Percentiles rank a stretch among this genome's conserved stretches.
phyloP scores from a whole-genome alignment of 2,329 filamentous ascomycete genomes.

The Nigrospora oryzae region DNA sequence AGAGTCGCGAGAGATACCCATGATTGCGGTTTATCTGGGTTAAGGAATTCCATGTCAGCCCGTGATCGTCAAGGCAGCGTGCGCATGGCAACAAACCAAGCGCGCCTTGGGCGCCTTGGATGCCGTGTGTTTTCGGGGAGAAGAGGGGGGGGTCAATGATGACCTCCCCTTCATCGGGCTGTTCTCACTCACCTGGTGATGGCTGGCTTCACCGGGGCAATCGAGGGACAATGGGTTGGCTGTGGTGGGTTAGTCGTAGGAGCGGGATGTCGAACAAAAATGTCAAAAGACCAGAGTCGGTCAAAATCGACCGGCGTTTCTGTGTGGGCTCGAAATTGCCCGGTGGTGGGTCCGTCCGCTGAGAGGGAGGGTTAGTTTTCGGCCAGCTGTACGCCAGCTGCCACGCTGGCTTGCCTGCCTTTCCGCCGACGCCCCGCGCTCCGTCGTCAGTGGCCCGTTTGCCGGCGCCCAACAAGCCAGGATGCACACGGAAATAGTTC shows the following conservation, averaged over 20 bases:
- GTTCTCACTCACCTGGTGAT: conserved; percentile 2
- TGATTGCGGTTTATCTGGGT: conserved; percentile 62
- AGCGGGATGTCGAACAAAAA: conserved; percentile 1
- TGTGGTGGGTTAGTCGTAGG: conserved; percentile 2
- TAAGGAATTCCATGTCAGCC: neutral
- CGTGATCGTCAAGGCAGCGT: too few relatives aligned
- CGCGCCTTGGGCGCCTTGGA: too few relatives aligned
- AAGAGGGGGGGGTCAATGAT: neutral
- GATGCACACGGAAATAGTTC: too few relatives aligned
- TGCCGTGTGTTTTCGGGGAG: too few relatives aligned
- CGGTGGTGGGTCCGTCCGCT: neutral
- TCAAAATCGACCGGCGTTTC: neutral
- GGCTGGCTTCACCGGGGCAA: conserved; percentile 2
- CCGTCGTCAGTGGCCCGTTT: too few relatives aligned
- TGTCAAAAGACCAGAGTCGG: neutral
- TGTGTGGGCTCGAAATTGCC: neutral
- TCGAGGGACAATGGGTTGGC: conserved; percentile 1
- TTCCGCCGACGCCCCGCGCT: too few relatives aligned
- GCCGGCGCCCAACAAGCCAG: too few relatives aligned
- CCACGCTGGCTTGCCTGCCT: too few relatives aligned
- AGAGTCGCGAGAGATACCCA: conserved; percentile 99
- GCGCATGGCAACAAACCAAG: too few relatives aligned
- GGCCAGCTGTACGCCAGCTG: too few relatives aligned
- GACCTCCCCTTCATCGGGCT: neutral
- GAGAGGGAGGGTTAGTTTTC: too few relatives aligned